These are phyloP conservation scores for Penicillium sp. DNA, from an alignment of 2,329 filamentous ascomycete genomes.

Conservation along the genomic window DNA sequence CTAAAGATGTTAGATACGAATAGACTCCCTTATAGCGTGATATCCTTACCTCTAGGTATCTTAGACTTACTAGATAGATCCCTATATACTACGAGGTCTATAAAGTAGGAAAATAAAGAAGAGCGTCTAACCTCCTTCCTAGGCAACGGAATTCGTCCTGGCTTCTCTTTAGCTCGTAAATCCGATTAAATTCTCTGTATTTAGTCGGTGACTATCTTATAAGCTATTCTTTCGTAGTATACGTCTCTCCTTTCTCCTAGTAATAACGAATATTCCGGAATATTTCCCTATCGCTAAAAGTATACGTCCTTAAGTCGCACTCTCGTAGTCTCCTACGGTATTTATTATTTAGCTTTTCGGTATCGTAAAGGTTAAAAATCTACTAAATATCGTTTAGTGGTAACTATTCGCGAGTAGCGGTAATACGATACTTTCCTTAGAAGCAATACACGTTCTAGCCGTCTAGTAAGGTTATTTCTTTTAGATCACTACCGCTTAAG, in stretches of 20 bases:
- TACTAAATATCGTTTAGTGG: slow-evolving; percentile 15
- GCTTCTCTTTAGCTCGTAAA: slow-evolving; percentile 13
- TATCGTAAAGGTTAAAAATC: slow-evolving; percentile 14
- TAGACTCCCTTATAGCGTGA: too few relatives aligned
- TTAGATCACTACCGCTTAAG: neutral
- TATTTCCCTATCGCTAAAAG: slow-evolving; percentile 19
- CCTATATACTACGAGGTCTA: slow-evolving; percentile 18
- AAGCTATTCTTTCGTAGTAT: slow-evolving; percentile 15
- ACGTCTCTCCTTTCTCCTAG: slow-evolving; percentile 6
- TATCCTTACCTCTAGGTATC: slow-evolving; percentile 12
- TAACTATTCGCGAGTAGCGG: slow-evolving; percentile 11
- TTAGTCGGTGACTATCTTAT: slow-evolving; percentile 18
- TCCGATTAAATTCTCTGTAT: slow-evolving; percentile 17
- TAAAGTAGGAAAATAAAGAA: slow-evolving; percentile 14
- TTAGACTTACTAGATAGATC: slow-evolving; percentile 15
- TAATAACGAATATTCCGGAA: slow-evolving; percentile 17
- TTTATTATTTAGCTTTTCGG: slow-evolving; percentile 10
- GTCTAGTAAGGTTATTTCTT: neutral
- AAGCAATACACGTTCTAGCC: slow-evolving; percentile 7
- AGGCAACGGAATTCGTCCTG: slow-evolving; percentile 1
- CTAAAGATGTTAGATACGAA: neutral
- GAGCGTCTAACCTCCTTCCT: slow-evolving; percentile 9
- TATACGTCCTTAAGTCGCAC: slow-evolving; percentile 4
- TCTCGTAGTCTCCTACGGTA: slow-evolving; percentile 12
- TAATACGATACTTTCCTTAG: slow-evolving; percentile 16